Percentiles rank a stretch among this genome's conserved stretches.
phyloP scores from a whole-genome alignment of 163 green algal species.

The Trebouxiophyceae sp. region DNA sequence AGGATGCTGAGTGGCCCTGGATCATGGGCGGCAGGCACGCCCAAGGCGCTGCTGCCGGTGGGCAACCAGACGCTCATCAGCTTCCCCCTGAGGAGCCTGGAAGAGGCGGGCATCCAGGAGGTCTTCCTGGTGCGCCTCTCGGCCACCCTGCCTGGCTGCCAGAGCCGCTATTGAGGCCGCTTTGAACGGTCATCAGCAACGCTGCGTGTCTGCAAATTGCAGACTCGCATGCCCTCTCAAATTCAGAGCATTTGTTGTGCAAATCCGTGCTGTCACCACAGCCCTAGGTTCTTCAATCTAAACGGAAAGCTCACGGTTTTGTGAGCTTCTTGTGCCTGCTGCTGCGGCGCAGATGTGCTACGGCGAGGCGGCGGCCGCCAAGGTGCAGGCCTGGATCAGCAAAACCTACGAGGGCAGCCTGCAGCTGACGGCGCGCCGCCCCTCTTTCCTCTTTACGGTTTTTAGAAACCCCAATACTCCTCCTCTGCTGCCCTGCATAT shows the following conservation, averaged over 20 bases:
- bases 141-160: neutral
- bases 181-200: neutral
- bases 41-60: conserved; percentile 63
- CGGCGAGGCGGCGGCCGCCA: neutral
- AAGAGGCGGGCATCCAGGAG: conserved; percentile 51
- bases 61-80: conserved; percentile 60
- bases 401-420: neutral
- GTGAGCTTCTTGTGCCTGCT: neutral
- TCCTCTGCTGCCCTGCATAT: too few relatives aligned
- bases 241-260: neutral
- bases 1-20: neutral
- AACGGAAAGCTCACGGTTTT: neutral
- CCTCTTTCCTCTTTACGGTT: neutral
- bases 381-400: neutral
- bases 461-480: too few relatives aligned
- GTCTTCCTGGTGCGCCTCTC: conserved; percentile 47
- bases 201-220: neutral
- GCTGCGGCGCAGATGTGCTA: neutral
- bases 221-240: neutral
- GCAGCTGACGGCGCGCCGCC: neutral
- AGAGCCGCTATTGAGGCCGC: neutral
- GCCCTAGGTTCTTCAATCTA: neutral
- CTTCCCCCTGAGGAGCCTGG: conserved; percentile 61
- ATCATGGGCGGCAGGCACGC: conserved; percentile 15
- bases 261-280: neutral